Evolutionary conservation across 2,329 filamentous ascomycete genomes (phyloP), one percentile per base, ranked within the genome.

Genomic region (Chlorencoelia australis): DNA sequence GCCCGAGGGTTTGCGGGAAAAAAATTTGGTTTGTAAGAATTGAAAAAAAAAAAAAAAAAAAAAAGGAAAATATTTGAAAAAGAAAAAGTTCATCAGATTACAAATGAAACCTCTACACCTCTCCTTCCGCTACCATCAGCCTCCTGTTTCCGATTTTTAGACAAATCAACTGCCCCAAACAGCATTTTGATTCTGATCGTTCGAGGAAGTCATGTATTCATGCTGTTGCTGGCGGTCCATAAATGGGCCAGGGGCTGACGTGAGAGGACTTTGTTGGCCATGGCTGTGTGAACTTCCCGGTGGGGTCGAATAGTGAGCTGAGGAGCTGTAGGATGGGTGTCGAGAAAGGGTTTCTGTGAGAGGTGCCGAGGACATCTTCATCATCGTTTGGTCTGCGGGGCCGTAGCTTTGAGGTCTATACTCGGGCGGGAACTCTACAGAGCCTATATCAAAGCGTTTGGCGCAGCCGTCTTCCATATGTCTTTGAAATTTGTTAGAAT

Each of bases 391-490:
- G 11, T 48, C 39, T 13, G 19, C 35, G 14, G 34, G 42, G 26
- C 22, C 37, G 30, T 51, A 53, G 28, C 30, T 43, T 24, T 54
- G 49, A 17, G 53, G 53, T 30, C 49, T 41, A n/a, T n/a, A n/a
- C n/a, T n/a, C n/a, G n/a, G n/a, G n/a, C n/a, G n/a, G n/a, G 36
- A 55, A 52, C 36, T 55, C 53, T 22, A 55, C 47, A 4, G 51
- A 53, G 30, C 51, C 49, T 34, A 57, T 54, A 21, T 57, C 54
- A 41, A 79, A 78, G 30, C 81, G 68, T 49, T 74, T 79, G 9
- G 79, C 72, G 54, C 82, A 87, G 10, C 82, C 81, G 49, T 86
- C 81, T 57, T 82, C 79, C 66, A 81, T 76, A 49, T 88, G 82
- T 53, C 82, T 87, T 46, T 26, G 29, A 5, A 18, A 30, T 21